Percentiles rank a stretch among this genome's conserved stretches.
These are phyloP conservation scores for Penstemon davidsonii DNA, from an alignment of 257 asterid genomes.

Conservation along the genomic window DNA sequence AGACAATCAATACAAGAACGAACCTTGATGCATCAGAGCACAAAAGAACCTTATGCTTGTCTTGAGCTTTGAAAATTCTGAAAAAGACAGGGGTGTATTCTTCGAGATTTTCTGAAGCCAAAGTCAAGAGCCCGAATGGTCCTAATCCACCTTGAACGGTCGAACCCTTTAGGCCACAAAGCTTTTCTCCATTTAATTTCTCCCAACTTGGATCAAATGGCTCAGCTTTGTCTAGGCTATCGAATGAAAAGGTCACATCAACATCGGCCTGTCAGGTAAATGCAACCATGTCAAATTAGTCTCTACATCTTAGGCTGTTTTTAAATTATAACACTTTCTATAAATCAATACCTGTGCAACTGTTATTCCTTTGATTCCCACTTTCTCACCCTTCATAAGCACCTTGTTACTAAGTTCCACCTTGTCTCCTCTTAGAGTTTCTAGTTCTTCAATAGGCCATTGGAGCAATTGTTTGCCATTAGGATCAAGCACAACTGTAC, in stretches of 20 bases:
- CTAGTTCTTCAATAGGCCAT: slow-evolving; percentile 71
- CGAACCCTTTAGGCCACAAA: slow-evolving; percentile 48
- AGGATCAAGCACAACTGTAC: slow-evolving; percentile 57
- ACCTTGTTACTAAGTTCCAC: slow-evolving; percentile 34
- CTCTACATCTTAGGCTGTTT: not conserved
- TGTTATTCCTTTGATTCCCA: slow-evolving; percentile 58
- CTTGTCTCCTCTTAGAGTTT: slow-evolving; percentile 39
- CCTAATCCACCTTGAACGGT: slow-evolving; percentile 51
- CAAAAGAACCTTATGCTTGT: slow-evolving; percentile 48
- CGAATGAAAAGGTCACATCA: slow-evolving; percentile 49
- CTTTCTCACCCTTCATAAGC: slow-evolving; percentile 38
- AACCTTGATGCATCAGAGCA: slow-evolving; percentile 67
- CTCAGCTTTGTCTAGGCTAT: slow-evolving; percentile 60
- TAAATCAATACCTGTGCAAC: slow-evolving; percentile 54
- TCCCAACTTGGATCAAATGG: slow-evolving; percentile 51
- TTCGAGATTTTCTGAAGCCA: slow-evolving; percentile 47
- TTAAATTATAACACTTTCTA: not conserved
- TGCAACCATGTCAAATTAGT: not conserved
- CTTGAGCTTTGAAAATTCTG: slow-evolving; percentile 51
- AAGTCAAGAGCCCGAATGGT: slow-evolving; percentile 54
- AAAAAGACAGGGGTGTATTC: slow-evolving; percentile 61
- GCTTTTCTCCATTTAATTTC: slow-evolving; percentile 45
- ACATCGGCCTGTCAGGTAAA: slow-evolving; percentile 50
- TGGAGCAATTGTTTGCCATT: slow-evolving; percentile 65
- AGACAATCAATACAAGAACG: not conserved